phyloP scores from a whole-genome alignment of 768 basidiomycete genomes.

The Leccinum incarnatum region DNA sequence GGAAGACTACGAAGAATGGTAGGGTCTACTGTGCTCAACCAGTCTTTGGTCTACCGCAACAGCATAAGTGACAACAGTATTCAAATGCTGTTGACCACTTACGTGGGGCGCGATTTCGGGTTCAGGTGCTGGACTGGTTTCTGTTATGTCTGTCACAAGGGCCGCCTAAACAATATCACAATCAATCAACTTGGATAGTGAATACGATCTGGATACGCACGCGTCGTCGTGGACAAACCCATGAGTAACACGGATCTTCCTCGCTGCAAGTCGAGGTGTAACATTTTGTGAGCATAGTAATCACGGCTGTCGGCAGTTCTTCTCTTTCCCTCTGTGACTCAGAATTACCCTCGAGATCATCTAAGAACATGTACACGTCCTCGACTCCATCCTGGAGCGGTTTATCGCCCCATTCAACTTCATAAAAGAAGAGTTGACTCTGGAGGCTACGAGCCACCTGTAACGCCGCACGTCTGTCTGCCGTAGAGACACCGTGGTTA shows the following conservation, averaged over 20 bases:
- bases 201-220: slow-evolving; percentile 35
- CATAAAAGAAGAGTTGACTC: slow-evolving; percentile 91
- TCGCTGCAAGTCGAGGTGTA: slow-evolving; percentile 87
- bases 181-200: slow-evolving; percentile 10
- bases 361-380: slow-evolving; percentile 91
- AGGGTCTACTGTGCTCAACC: slow-evolving; percentile 51
- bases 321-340: slow-evolving; percentile 61
- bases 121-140: slow-evolving; percentile 19
- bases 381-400: slow-evolving; percentile 84
- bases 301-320: slow-evolving; percentile 83
- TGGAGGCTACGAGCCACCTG: slow-evolving; percentile 89
- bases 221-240: slow-evolving; percentile 66
- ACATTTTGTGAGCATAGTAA: slow-evolving; percentile 87
- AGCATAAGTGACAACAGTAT: not conserved
- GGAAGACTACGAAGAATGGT: slow-evolving; percentile 56
- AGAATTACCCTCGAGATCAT: slow-evolving; percentile 67
- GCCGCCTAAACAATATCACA: slow-evolving; percentile 17
- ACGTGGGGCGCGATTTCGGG: slow-evolving; percentile 31
- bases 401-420: slow-evolving; percentile 91
- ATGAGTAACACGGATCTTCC: slow-evolving; percentile 77
- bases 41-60: slow-evolving; percentile 39
- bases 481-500: slow-evolving; percentile 69
- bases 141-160: slow-evolving; percentile 25
- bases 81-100: slow-evolving; percentile 26
- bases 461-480: slow-evolving; percentile 79